phyloP scores from a whole-genome alignment of 2,329 filamentous ascomycete species.

The Colletotrichum godetiae region DNA sequence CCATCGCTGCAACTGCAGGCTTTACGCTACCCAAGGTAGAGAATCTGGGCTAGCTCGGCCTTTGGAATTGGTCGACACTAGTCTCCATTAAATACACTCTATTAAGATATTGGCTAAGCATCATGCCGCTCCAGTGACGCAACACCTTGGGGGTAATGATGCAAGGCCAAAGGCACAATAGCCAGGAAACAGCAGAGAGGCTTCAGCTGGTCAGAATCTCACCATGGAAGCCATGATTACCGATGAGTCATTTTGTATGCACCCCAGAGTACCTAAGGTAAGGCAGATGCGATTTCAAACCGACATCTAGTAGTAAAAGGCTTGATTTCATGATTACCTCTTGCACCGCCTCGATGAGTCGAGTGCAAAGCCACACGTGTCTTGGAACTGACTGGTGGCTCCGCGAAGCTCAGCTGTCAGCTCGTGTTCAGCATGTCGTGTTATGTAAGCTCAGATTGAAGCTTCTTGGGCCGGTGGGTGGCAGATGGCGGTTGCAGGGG shows the following conservation, averaged over 20 bases:
- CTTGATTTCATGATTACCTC: background rate
- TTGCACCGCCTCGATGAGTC: background rate
- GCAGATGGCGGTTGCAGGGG: constrained; percentile 1
- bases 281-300: background rate
- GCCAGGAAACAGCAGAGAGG: too few species aligned
- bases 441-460: constrained; percentile 6
- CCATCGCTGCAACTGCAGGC: constrained; percentile 12
- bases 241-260: background rate
- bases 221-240: background rate
- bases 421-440: too few species aligned
- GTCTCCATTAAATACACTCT: constrained; percentile 12
- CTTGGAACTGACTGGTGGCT: background rate
- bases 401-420: background rate
- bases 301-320: background rate
- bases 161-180: background rate
- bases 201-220: too few species aligned
- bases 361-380: background rate
- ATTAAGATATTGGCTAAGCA: background rate
- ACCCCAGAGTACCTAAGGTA: background rate
- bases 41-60: constrained; percentile 11
- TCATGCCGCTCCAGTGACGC: background rate
- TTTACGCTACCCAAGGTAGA: background rate
- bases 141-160: background rate
- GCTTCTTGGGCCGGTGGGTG: background rate
- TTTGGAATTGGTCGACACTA: constrained; percentile 19